Evolutionary conservation across 2,329 filamentous ascomycete genomes (phyloP).

Genomic region (Didymella pomorum): DNA sequence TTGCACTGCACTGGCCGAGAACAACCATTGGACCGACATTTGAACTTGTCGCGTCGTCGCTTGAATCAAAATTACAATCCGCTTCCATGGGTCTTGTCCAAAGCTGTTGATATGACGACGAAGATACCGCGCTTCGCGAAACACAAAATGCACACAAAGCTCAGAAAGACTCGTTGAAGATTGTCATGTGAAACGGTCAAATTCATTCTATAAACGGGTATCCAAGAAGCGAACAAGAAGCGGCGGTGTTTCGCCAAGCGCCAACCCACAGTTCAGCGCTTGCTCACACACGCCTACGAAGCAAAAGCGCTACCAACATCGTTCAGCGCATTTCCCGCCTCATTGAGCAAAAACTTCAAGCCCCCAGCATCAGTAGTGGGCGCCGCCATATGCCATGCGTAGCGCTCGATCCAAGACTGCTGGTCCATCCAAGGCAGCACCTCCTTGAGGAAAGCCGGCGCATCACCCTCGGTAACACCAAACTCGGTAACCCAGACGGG

Average conservation of each 20-base stretch:
- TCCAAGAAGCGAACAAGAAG: constrained; percentile 11
- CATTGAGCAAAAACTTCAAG: constrained; percentile 29
- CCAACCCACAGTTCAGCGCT: too few species aligned
- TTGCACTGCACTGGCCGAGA: too few species aligned
- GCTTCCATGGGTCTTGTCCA: too few species aligned
- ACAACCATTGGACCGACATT: too few species aligned
- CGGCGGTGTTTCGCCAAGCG: constrained; percentile 4
- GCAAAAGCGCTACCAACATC: constrained; percentile 25
- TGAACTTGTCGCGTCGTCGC: too few species aligned
- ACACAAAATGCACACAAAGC: not conserved
- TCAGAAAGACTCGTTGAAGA: too few species aligned
- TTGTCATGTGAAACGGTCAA: not conserved
- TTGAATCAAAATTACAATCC: too few species aligned
- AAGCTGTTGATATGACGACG: too few species aligned
- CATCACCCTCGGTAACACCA: constrained; percentile 37
- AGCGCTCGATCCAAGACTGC: constrained; percentile 43
- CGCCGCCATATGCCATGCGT: constrained; percentile 45
- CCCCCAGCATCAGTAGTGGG: constrained; percentile 27
- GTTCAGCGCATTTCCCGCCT: constrained; percentile 32
- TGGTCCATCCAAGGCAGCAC: constrained; percentile 48
- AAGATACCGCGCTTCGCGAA: not conserved
- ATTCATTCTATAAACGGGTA: constrained; percentile 23
- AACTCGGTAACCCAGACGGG: constrained; percentile 52
- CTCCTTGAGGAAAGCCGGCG: constrained; percentile 40
- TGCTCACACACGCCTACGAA: constrained; percentile 4